Percentiles rank a stretch among this genome's conserved stretches.
phyloP scores from a whole-genome alignment of 139 green algal species.

The Coelastrella sp. region DNA sequence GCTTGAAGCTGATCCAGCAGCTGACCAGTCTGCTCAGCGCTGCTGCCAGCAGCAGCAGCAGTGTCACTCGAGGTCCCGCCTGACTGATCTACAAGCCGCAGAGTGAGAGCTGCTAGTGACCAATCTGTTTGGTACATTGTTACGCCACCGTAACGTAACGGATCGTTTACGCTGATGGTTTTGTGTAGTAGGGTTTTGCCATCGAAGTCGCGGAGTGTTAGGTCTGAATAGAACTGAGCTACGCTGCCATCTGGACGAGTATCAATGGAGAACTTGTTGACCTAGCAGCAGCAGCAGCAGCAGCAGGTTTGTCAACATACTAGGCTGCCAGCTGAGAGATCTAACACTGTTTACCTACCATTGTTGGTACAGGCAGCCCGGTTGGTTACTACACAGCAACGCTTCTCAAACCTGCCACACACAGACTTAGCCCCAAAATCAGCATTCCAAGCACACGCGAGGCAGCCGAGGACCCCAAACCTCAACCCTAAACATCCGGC shows the following conservation, averaged over 20 bases:
- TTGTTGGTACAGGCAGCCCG: too few relatives aligned
- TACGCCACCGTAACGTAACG: constrained; percentile 83
- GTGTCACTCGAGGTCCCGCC: background rate
- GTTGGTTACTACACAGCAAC: too few relatives aligned
- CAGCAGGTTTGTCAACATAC: background rate
- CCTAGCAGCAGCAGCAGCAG: constrained; percentile 34
- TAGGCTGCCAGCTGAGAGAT: too few relatives aligned
- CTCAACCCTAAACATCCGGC: too few relatives aligned
- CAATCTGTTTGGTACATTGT: constrained; percentile 98
- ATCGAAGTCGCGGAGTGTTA: constrained; percentile 71
- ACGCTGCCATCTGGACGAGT: constrained; percentile 92
- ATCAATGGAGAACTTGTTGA: constrained; percentile 96
- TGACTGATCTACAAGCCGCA: constrained; percentile 64
- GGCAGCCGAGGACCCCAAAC: too few relatives aligned
- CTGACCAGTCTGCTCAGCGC: background rate
- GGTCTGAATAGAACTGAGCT: constrained; percentile 93
- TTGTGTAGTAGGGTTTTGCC: constrained; percentile 74
- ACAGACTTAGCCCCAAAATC: too few relatives aligned
- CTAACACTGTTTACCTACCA: too few relatives aligned
- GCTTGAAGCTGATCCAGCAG: constrained; percentile 24
- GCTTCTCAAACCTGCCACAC: too few relatives aligned
- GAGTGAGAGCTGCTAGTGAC: constrained; percentile 84
- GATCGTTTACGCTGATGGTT: constrained; percentile 94
- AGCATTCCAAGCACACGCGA: too few relatives aligned
- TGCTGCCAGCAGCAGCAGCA: constrained; percentile 2